These are phyloP conservation scores for Phytophthora hybrid DNA, from an alignment of 352 stramenopile species.

Conservation along the genomic window DNA sequence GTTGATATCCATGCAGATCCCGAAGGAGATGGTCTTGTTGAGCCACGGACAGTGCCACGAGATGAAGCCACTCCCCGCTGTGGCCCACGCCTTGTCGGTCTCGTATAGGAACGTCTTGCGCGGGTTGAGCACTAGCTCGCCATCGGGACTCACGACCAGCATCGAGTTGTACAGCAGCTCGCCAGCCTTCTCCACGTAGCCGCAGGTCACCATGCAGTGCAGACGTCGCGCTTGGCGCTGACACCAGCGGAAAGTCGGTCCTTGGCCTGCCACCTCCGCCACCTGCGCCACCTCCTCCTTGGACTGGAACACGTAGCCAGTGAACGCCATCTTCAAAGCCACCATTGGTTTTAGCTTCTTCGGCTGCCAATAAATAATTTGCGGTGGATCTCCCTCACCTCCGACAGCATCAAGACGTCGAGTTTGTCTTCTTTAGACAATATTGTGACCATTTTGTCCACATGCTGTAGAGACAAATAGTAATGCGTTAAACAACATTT, in stretches of 20 bases:
- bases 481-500: too few relatives aligned
- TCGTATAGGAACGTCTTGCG: constrained; percentile 89
- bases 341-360: too few relatives aligned
- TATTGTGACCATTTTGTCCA: constrained; percentile 68
- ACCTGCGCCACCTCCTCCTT: constrained; percentile 63
- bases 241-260: constrained; percentile 75
- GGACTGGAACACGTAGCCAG: constrained; percentile 80
- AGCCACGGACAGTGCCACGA: constrained; percentile 84
- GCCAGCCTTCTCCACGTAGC: constrained; percentile 66
- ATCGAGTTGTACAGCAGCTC: constrained; percentile 80
- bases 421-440: constrained; percentile 56
- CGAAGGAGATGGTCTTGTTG: constrained; percentile 80
- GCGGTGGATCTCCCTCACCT: constrained; percentile 43
- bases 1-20: constrained; percentile 93
- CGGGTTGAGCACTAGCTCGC: constrained; percentile 73
- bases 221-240: constrained; percentile 67
- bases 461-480: constrained; percentile 42
- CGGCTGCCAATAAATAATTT: too few relatives aligned
- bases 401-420: constrained; percentile 81
- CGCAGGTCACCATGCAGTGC: constrained; percentile 72
- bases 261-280: constrained; percentile 64
- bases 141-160: constrained; percentile 78
- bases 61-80: constrained; percentile 62
- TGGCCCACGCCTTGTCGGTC: constrained; percentile 86
- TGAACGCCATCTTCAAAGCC: constrained; percentile 75